Conservation (phyloP, 2,329 filamentous ascomycete genomes). For the Seiridium unicorne region DNA sequence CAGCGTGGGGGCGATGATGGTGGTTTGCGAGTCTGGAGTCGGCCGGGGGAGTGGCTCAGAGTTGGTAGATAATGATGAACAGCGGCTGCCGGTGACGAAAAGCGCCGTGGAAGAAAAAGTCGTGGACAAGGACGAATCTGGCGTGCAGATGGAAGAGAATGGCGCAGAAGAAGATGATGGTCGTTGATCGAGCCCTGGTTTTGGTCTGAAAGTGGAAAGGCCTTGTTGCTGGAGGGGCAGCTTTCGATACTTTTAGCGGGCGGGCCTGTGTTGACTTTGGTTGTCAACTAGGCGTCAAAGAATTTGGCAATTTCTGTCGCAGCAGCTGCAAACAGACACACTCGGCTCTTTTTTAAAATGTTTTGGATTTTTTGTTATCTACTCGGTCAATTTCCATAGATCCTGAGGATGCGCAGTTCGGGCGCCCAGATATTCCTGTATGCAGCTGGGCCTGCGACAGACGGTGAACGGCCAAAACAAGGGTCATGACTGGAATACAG, state of each 20-base stretch:
- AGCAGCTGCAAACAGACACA: too few relatives aligned
- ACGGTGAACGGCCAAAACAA: slow-evolving; percentile 1
- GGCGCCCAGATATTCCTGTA: background rate
- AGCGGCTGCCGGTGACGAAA: background rate
- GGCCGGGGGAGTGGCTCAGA: background rate
- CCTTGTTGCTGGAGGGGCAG: slow-evolving; percentile 3
- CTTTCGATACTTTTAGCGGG: background rate
- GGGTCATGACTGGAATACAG: background rate
- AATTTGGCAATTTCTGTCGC: background rate
- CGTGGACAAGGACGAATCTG: background rate
- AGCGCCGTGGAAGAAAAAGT: background rate
- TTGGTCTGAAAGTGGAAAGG: slow-evolving; percentile 3
- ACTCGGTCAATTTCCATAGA: background rate
- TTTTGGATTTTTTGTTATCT: background rate
- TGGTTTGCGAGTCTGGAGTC: slow-evolving; percentile 12
- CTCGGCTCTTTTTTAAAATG: too few relatives aligned
- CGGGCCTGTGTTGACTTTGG: slow-evolving; percentile 2
- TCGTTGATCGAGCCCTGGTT: slow-evolving; percentile 5
- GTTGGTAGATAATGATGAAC: background rate
- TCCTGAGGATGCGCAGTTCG: background rate
- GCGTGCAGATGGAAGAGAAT: background rate
- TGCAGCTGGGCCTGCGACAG: too few relatives aligned
- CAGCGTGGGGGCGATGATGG: background rate
- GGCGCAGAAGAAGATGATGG: slow-evolving; percentile 2
- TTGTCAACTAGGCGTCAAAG: background rate